A percentile compares a stretch with the other conserved stretches of the same genome.
These are phyloP conservation scores for Aristolochia fimbriata DNA, from an alignment of 164 flowering plant genomes.

Conservation along the genomic window DNA sequence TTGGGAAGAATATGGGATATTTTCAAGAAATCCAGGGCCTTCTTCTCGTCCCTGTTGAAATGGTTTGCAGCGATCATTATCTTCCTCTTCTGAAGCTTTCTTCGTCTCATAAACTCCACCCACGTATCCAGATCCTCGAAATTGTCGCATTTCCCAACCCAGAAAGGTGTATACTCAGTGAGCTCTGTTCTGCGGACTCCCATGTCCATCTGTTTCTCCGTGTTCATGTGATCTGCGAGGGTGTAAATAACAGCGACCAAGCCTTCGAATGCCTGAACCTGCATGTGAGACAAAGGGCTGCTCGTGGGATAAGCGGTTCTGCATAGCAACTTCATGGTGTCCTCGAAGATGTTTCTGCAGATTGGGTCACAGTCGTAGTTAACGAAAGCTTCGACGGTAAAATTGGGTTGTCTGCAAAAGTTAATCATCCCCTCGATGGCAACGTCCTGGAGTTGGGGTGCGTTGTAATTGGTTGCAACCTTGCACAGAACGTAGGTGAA, in stretches of 20 bases:
- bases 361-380: constrained; percentile 78
- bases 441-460: constrained; percentile 59
- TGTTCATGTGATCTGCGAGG: constrained; percentile 56
- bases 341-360: constrained; percentile 57
- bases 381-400: constrained; percentile 54
- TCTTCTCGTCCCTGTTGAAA: constrained; percentile 79
- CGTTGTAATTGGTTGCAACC: constrained; percentile 23
- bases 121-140: constrained; percentile 33
- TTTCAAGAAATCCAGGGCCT: constrained; percentile 75
- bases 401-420: constrained; percentile 75
- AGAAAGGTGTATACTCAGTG: constrained; percentile 51
- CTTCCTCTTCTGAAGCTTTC: constrained; percentile 69
- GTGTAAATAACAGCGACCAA: constrained; percentile 47
- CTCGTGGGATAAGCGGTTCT: constrained; percentile 52
- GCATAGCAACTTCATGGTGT: constrained; percentile 70
- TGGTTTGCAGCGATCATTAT: constrained; percentile 66
- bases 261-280: constrained; percentile 87
- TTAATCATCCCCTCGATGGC: constrained; percentile 81
- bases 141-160: constrained; percentile 42
- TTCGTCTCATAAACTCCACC: constrained; percentile 44
- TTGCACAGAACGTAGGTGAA: constrained; percentile 56
- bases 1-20: constrained; percentile 38
- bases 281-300: constrained; percentile 40
- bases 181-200: constrained; percentile 31
- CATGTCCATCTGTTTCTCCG: constrained; percentile 22